A percentile compares a stretch with the other conserved stretches of the same genome.
Evolutionary conservation across 2,329 filamentous ascomycete genomes (phyloP).

Genomic region (Fusarium sublunatum): DNA sequence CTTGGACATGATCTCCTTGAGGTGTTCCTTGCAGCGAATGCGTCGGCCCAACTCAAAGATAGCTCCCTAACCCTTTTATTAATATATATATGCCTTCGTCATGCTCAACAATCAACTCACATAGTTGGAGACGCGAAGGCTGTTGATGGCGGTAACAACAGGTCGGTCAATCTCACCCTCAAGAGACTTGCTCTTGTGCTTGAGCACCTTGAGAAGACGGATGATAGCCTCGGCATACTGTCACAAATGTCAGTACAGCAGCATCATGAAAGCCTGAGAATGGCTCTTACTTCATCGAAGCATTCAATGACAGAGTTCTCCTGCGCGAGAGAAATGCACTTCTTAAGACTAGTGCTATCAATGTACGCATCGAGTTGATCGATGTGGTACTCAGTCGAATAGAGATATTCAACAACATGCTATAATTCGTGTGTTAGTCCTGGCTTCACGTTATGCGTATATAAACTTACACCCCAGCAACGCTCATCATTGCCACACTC

Average conservation of each 20-base stretch:
- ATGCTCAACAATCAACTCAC: constrained; percentile 7
- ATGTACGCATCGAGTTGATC: constrained; percentile 45
- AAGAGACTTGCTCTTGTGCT: constrained; percentile 42
- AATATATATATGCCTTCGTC: not conserved
- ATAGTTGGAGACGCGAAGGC: constrained; percentile 45
- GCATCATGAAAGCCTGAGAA: not conserved
- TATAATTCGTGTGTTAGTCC: constrained; percentile 26
- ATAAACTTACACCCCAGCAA: constrained; percentile 43
- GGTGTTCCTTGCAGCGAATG: constrained; percentile 41
- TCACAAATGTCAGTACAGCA: not conserved
- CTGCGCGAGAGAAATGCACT: constrained; percentile 41
- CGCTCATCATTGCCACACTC: constrained; percentile 30
- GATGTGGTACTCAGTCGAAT: constrained; percentile 45
- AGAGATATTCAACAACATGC: constrained; percentile 41
- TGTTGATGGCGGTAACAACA: constrained; percentile 47
- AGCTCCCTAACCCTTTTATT: constrained; percentile 33
- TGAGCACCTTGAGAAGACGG: constrained; percentile 41
- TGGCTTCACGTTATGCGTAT: no score
- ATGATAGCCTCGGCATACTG: constrained; percentile 49
- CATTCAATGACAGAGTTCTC: constrained; percentile 45
- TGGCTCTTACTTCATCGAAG: constrained; percentile 40
- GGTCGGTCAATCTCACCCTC: constrained; percentile 46
- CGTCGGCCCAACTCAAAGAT: constrained; percentile 47
- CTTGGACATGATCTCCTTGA: constrained; percentile 45
- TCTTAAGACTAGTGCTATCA: constrained; percentile 43